These are phyloP conservation scores for Emmonsiellopsis sp. DNA, from an alignment of 2,329 filamentous ascomycete genomes.

Conservation along the genomic window DNA sequence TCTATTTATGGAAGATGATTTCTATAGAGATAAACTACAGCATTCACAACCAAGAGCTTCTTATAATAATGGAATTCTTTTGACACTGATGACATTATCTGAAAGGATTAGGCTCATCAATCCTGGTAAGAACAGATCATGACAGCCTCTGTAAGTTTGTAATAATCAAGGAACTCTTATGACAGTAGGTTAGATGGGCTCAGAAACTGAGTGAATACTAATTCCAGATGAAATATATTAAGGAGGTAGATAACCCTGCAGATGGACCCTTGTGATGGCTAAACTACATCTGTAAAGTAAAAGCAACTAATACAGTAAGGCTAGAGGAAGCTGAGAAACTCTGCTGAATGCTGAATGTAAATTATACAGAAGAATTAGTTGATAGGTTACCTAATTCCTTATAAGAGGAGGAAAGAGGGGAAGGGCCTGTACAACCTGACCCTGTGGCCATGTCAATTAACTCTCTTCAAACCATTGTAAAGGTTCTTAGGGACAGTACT, in stretches of 20 bases:
- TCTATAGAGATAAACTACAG: background rate
- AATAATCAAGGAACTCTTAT: background rate
- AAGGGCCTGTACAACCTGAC: no score
- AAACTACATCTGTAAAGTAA: background rate
- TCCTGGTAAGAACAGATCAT: background rate
- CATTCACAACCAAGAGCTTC: background rate
- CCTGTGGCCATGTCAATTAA: no score
- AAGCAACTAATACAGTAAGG: no score
- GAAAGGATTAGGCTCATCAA: background rate
- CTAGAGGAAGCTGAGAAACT: no score
- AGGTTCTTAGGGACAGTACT: no score
- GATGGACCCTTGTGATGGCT: background rate
- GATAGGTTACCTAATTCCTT: no score
- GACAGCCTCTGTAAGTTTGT: background rate
- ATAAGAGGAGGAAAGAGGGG: no score
- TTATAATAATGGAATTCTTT: background rate
- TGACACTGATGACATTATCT: background rate
- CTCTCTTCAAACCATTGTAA: no score
- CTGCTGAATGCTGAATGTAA: no score
- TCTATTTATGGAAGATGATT: background rate
- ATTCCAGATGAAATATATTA: background rate
- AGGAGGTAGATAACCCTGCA: background rate
- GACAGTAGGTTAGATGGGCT: background rate
- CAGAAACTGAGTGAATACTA: background rate
- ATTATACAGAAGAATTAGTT: no score